These are phyloP conservation scores for Neurospora sp. DNA, from an alignment of 495 filamentous ascomycete genomes.

Conservation along the genomic window DNA sequence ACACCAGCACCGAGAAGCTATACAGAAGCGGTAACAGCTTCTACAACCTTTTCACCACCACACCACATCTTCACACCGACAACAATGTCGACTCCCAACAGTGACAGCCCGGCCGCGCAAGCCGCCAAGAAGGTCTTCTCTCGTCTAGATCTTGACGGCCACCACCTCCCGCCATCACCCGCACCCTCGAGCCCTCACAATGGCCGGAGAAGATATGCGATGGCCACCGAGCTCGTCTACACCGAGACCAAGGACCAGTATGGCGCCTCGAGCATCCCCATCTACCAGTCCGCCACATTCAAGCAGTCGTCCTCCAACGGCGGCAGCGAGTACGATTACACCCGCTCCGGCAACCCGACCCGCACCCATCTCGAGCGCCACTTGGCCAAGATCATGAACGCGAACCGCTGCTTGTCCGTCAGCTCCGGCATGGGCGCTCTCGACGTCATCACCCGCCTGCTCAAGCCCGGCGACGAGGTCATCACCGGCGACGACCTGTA, in stretches of 20 bases:
- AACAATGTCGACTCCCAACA: conserved; percentile 28
- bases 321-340: conserved; percentile 94
- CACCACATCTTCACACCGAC: background rate
- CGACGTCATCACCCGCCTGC: conserved; percentile 90
- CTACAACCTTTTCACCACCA: background rate
- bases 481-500: conserved; percentile 96
- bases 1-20: background rate
- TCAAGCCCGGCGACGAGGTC: conserved; percentile 91
- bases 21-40: background rate
- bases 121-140: conserved; percentile 57
- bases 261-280: conserved; percentile 86
- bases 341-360: conserved; percentile 91
- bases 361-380: conserved; percentile 93
- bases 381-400: conserved; percentile 97
- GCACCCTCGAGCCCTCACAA: conserved; percentile 83
- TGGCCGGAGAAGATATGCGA: conserved; percentile 71
- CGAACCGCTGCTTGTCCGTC: conserved; percentile 80
- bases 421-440: conserved; percentile 94
- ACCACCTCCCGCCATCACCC: conserved; percentile 87
- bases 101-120: conserved; percentile 16
- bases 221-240: conserved; percentile 93
- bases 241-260: conserved; percentile 94
- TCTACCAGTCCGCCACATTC: conserved; percentile 98
- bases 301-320: conserved; percentile 74
- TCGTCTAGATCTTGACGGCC: conserved; percentile 73